These are phyloP conservation scores for Lactarius vividus DNA, from an alignment of 768 basidiomycete genomes.

Conservation along the genomic window DNA sequence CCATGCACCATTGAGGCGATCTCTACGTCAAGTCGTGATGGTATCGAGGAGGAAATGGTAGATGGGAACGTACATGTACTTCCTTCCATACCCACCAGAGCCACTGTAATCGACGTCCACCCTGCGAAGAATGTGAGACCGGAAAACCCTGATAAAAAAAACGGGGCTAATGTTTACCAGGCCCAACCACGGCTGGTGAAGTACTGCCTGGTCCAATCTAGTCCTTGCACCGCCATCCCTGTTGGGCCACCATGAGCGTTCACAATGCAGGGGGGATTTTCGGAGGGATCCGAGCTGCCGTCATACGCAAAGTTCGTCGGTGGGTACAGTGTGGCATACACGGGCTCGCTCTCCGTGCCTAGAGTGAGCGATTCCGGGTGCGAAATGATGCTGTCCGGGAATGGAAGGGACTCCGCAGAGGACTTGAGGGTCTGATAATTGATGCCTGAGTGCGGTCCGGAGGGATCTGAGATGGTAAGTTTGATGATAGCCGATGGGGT, in stretches of 20 bases:
- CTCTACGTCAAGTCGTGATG: constrained; percentile 29
- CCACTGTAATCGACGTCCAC: constrained; percentile 78
- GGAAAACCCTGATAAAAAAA: background rate
- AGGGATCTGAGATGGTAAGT: constrained; percentile 1
- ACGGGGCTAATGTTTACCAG: constrained; percentile 44
- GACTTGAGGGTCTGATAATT: constrained; percentile 4
- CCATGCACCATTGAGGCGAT: constrained; percentile 64
- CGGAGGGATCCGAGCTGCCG: constrained; percentile 3
- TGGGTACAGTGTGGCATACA: constrained; percentile 11
- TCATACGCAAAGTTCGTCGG: constrained; percentile 18
- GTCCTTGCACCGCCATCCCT: constrained; percentile 40
- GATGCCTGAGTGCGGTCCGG: background rate
- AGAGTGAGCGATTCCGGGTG: constrained; percentile 14
- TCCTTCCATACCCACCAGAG: constrained; percentile 68
- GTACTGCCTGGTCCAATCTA: constrained; percentile 46
- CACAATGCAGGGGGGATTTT: constrained; percentile 23
- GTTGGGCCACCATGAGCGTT: constrained; percentile 46
- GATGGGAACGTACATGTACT: constrained; percentile 46
- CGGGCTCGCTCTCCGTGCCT: background rate
- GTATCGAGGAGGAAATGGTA: background rate
- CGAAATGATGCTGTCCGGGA: constrained; percentile 18
- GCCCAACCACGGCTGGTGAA: constrained; percentile 41
- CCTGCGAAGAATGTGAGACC: constrained; percentile 38
- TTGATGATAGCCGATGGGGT: constrained; percentile 2
- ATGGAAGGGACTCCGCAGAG: constrained; percentile 9